Evolutionary conservation across 805 yeast genomes (phyloP), one percentile per base, ranked within the genome.

Genomic region (Saturnispora halmiae): DNA sequence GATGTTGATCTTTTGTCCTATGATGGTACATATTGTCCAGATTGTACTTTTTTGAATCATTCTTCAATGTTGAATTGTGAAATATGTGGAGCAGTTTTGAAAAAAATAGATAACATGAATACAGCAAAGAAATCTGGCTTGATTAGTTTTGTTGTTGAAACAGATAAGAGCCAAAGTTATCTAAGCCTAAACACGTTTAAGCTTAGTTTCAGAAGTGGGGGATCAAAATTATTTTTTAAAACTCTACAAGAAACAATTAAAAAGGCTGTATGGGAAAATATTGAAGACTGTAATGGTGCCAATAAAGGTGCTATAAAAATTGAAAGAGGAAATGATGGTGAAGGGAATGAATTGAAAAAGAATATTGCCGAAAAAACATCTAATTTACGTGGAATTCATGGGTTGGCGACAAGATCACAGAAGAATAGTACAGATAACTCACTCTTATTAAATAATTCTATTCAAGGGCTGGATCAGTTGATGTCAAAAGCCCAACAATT

Each of bases 401-500:
- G 83, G 1, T 63, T 87, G 10, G 81, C 85, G 49, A 66, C 65
- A 30, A 59, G 68, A 11, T 75, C 78, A 38, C 78, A 73, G 38
- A 61, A 65, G 32, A 71, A 72, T 46, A 64, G 81, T 9, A 64
- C 68, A 40, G 72, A 72, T 34, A 82, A 79, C 49, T 80, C 80
- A 36, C 55, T 67, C 14, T 67, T 87, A 1, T 61, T 88, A 42
- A 72, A 73, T 27, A 70, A 71, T 32, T 86, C 96, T 0, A 60
- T 88, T 30, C 79, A 77, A 32, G 96, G 86, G 57, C 61, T 88
- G 34, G 79, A 82, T 46, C 78, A 79, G 33, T 64, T 87, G 39
- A 79, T 84, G 79, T 69, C 75, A n/a, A 73, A 82, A 49, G 94
- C 88, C 2, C 74, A 74, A 48, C 88, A 86, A 44, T 70, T 88